Conservation (phyloP, 1,284 basidiomycete genomes). For the Boletus mariae region DNA sequence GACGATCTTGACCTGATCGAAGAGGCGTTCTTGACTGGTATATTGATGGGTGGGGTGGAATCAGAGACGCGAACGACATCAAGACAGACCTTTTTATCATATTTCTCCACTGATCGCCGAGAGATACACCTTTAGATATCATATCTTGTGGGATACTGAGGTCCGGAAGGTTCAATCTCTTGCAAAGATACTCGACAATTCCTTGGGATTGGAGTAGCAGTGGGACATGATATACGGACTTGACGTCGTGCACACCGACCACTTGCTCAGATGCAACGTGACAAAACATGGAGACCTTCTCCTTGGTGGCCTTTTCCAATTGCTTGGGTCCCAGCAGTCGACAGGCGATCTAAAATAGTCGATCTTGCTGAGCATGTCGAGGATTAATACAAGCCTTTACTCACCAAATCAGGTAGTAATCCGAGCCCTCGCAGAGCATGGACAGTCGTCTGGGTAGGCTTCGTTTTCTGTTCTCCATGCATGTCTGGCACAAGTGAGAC, state of each 20-base stretch:
- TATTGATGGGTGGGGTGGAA: conserved; percentile 3
- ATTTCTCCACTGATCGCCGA: conserved; percentile 78
- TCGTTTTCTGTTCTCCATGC: conserved; percentile 99
- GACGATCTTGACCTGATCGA: conserved; percentile 87
- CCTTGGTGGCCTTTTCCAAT: conserved; percentile 81
- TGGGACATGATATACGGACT: conserved; percentile 97
- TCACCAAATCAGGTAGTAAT: conserved; percentile 86
- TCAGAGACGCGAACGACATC: neutral
- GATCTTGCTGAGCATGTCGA: neutral
- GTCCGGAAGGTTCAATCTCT: conserved; percentile 71
- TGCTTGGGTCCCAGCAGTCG: conserved; percentile 71
- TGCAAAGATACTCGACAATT: conserved; percentile 81
- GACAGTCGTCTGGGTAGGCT: conserved; percentile 97
- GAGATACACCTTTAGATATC: conserved; percentile 58
- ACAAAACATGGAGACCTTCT: conserved; percentile 99
- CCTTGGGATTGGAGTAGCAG: conserved; percentile 91
- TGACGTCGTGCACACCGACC: conserved; percentile 94
- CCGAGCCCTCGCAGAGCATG: conserved; percentile 93
- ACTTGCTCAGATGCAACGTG: conserved; percentile 94
- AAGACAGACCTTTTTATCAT: conserved; percentile 67
- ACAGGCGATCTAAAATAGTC: conserved; percentile 76
- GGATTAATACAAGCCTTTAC: conserved; percentile 29
- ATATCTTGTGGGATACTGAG: conserved; percentile 57
- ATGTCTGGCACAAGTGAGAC: conserved; percentile 98
- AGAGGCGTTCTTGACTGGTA: conserved; percentile 83